These are phyloP conservation scores for Cryptococcus deneoformans DNA, from an alignment of 1,284 basidiomycete genomes.

Conservation along the genomic window DNA sequence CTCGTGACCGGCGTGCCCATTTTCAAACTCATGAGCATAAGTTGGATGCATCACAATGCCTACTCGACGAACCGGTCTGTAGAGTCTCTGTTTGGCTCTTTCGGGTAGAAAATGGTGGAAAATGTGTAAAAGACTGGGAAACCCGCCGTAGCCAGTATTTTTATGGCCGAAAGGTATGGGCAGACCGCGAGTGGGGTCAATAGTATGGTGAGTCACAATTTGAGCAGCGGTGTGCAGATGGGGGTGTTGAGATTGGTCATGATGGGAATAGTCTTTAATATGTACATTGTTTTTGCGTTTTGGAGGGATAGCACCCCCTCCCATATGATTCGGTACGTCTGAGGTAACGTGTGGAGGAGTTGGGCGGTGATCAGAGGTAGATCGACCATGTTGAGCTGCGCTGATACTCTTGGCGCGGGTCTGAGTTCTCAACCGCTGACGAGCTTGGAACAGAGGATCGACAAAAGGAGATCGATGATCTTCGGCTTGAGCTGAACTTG, in stretches of 20 bases:
- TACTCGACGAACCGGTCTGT: slow-evolving; percentile 7
- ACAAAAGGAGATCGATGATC: background rate
- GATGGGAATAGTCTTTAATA: background rate
- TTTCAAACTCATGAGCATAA: slow-evolving; percentile 3
- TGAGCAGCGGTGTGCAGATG: background rate
- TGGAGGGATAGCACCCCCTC: background rate
- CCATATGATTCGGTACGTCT: too few species aligned
- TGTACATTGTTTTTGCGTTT: background rate
- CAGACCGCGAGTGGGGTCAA: background rate
- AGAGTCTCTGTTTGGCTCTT: slow-evolving; percentile 3
- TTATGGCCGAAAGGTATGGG: slow-evolving; percentile 10
- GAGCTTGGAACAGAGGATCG: background rate
- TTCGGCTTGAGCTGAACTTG: too few species aligned
- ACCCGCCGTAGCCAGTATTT: slow-evolving; percentile 26
- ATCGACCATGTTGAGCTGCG: background rate
- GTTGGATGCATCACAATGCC: slow-evolving; percentile 6
- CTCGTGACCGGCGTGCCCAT: slow-evolving; percentile 1
- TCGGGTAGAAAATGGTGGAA: slow-evolving; percentile 13
- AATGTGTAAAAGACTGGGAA: slow-evolving; percentile 19
- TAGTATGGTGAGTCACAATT: background rate
- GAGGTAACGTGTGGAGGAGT: too few species aligned
- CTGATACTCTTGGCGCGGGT: slow-evolving; percentile 6
- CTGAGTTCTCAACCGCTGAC: slow-evolving; percentile 11
- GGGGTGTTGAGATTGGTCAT: background rate
- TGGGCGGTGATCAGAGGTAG: too few species aligned